Evolutionary conservation across 1,139 yeast genomes (phyloP).

Genomic region (Candida tetrigidarum): DNA sequence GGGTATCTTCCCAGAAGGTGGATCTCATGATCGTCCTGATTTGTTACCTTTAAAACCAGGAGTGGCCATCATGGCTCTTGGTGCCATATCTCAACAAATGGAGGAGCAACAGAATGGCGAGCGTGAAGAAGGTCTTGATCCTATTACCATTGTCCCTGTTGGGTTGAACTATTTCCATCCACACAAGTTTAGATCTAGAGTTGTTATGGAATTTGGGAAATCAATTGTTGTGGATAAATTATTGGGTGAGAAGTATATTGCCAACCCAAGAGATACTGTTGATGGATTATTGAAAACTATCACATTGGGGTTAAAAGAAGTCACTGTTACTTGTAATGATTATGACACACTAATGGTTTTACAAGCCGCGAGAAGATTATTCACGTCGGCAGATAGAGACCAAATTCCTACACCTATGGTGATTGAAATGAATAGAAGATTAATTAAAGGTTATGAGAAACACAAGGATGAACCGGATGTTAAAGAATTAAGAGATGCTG

Average conservation of each 20-base stretch:
- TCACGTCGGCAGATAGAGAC: slow-evolving; percentile 38
- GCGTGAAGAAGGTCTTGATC: slow-evolving; percentile 24
- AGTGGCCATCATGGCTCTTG: slow-evolving; percentile 54
- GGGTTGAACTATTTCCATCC: slow-evolving; percentile 54
- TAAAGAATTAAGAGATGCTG: slow-evolving; percentile 35
- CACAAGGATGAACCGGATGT: slow-evolving; percentile 41
- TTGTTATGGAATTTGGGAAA: slow-evolving; percentile 50
- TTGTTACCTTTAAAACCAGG: slow-evolving; percentile 50
- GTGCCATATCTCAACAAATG: slow-evolving; percentile 40
- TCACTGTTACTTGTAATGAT: slow-evolving; percentile 93
- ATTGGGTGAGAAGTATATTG: slow-evolving; percentile 32
- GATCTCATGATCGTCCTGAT: slow-evolving; percentile 46
- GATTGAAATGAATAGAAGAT: slow-evolving; percentile 49
- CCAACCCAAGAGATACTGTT: slow-evolving; percentile 66
- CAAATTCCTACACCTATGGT: slow-evolving; percentile 47
- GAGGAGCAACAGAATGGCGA: slow-evolving; percentile 7
- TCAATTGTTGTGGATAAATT: slow-evolving; percentile 43
- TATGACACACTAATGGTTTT: slow-evolving; percentile 93
- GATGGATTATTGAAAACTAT: slow-evolving; percentile 68
- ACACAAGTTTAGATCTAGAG: slow-evolving; percentile 49
- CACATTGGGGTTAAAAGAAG: slow-evolving; percentile 79
- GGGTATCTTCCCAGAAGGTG: slow-evolving; percentile 72
- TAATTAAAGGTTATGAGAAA: slow-evolving; percentile 44
- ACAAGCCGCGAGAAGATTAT: slow-evolving; percentile 74
- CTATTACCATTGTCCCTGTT: slow-evolving; percentile 48